A percentile compares a stretch with the other conserved stretches of the same genome.
Evolutionary conservation across 176 grass and related monocot species (phyloP).

Genomic region (Bolboschoenus planiculmis): DNA sequence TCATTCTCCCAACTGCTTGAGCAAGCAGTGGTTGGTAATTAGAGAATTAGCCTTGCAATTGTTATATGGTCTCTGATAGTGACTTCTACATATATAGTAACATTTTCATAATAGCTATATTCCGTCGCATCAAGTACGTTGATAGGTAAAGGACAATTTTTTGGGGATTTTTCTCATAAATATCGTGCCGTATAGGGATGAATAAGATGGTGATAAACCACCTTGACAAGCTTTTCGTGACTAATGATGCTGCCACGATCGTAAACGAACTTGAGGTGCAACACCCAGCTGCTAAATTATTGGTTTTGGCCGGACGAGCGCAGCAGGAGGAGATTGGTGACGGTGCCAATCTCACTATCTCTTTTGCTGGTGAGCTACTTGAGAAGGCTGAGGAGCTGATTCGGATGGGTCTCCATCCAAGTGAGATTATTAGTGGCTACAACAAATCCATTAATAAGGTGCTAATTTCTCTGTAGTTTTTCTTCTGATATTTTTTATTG

Average conservation of each 20-base stretch:
- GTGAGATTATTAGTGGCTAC: conserved; percentile 93
- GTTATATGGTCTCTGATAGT: not conserved
- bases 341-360: conserved; percentile 82
- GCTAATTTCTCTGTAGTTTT: not conserved
- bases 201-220: conserved; percentile 98
- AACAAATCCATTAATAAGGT: conserved; percentile 84
- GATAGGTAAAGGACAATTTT: not conserved
- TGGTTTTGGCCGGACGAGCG: conserved; percentile 60
- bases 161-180: not conserved
- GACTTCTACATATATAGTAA: not conserved
- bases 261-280: conserved; percentile 87
- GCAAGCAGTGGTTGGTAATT: not conserved
- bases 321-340: conserved; percentile 95
- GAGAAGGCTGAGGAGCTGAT: conserved; percentile 89
- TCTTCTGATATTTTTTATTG: not conserved
- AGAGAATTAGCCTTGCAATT: not conserved
- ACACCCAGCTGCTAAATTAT: conserved; percentile 80
- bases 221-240: conserved; percentile 83
- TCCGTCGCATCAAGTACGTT: not conserved
- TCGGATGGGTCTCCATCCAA: conserved; percentile 91
- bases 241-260: conserved; percentile 73
- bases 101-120: not conserved
- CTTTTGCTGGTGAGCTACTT: conserved; percentile 83
- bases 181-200: conserved; percentile 43
- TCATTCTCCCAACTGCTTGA: not conserved